A percentile compares a stretch with the other conserved stretches of the same genome.
phyloP scores from a whole-genome alignment of 805 yeast genomes.

The Lachancea kluyveri region DNA sequence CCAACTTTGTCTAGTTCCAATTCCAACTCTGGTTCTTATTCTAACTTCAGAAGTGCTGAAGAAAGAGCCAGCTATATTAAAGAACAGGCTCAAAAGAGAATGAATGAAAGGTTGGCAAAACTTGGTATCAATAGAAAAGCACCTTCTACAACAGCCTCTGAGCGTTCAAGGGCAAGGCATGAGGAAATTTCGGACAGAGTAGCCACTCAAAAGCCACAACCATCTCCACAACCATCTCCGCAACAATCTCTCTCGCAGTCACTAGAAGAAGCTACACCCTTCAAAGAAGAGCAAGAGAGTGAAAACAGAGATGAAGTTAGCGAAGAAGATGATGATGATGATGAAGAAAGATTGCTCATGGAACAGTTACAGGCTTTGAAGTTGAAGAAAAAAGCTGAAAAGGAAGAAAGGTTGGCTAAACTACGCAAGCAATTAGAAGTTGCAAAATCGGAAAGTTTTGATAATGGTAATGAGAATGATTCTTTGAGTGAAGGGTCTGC shows the following conservation, averaged over 20 bases:
- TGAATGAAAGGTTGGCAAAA: conserved; percentile 80
- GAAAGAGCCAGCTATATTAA: conserved; percentile 76
- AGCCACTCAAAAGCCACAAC: no score
- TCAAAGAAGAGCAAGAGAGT: conserved; percentile 4
- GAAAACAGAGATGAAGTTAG: no score
- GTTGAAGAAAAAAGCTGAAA: conserved; percentile 48
- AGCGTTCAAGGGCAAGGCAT: no score
- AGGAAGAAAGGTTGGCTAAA: conserved; percentile 53
- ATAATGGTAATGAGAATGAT: conserved; percentile 35
- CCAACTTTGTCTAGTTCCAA: conserved; percentile 8
- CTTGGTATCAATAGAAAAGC: conserved; percentile 56
- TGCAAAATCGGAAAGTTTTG: no score
- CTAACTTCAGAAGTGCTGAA: conserved; percentile 41
- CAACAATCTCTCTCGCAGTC: no score
- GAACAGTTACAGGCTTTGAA: conserved; percentile 36
- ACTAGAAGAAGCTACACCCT: conserved; percentile 4
- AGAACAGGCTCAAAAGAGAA: conserved; percentile 73
- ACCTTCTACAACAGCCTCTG: background rate
- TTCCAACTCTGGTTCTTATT: conserved; percentile 19
- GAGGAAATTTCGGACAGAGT: no score
- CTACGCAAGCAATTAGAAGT: conserved; percentile 55
- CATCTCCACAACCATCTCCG: no score
- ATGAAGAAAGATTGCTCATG: conserved; percentile 40
- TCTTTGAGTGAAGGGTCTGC: conserved; percentile 8
- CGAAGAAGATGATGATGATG: conserved; percentile 41